Base-by-base conservation (phyloP, 2,329 filamentous ascomycete genomes). In the Penicillium sp. region DNA sequence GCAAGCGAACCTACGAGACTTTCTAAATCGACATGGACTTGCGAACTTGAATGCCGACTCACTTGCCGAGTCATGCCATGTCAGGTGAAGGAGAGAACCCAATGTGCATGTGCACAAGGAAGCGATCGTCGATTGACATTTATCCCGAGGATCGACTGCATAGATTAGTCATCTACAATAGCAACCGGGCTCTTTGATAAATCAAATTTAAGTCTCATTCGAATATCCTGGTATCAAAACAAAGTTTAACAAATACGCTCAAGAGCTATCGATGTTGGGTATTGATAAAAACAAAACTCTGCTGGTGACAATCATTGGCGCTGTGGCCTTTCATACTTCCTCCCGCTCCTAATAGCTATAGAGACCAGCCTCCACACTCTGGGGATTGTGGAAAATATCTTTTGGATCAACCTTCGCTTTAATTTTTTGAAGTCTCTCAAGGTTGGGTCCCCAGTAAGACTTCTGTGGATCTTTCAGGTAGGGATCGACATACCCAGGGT, bases 401-500 rank as follows among this genome's bases (percentile, higher is more conserved):
- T 68, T 62, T 1, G 84, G 80, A 63, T 87, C 85, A 70, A 80
- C 80, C 2, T 67, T 72, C 6, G 70, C 63, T 73, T 87, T 87
- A 46, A 87, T 75, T 48, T 69, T 52, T 50, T 78, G 72, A 48
- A 87, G 71, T 9, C 58, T 63, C 0, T 75, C 69, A 37, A 86
- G 69, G 59, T 86, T 85, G 0, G 74, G 63, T 0, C 80, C 80
- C 83, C 84, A 87, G 65, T 87, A 87, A 9, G 78, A 75, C 52
- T 73, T 62, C 63, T 84, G 82, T 9, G 78, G 76, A 53, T 75
- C 61, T 3, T 61, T 62, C 33, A 87, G 66, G 5, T 69, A 69
- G 1, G 79, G 79, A 65, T 88, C 85, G 2, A 89, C 81, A 61
- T 88, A 89, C 2, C 86, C 86, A 0, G 86, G 80, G 68, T 89